Evolutionary conservation across 192 early-diverging fungal genomes (phyloP), one percentile per base, ranked within the genome.

Genomic region (Borealophlyctis nickersoniae): DNA sequence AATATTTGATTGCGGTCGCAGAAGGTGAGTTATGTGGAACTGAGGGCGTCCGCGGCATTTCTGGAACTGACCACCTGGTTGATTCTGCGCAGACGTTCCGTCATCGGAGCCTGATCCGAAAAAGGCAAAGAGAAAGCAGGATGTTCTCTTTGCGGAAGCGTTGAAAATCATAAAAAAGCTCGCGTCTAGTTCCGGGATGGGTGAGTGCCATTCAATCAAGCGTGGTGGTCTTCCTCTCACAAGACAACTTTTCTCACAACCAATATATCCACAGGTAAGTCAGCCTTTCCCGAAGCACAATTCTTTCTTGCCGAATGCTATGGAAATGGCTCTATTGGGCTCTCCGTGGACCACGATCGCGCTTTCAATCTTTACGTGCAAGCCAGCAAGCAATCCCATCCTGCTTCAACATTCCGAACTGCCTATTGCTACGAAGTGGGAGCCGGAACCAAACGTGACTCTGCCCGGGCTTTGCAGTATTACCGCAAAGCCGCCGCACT

Each of bases 351-450:
- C 70, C 85, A 91, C 67, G 90, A 91, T 57, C 89, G 88, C 65
- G 95, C 96, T 26, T 98, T 98, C 68, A 77, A 81, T 24, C 79
- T 91, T 27, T 98, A 98, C 69, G 79, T 92, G 50, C 91, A 94
- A 69, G 94, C 93, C 2, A 89, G 93, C 29, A 97, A 98, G 70
- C 89, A 91, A 58, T 87, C 84, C 72, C 95, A 98, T 69, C 87
- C 94, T 14, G 86, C 88, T 28, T 90, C 93, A 7, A 95, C 93
- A 24, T 98, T 96, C 73, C 88, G 95, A 62, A 88, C 90, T 1
- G 97, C 91, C 3, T 93, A 96, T 9, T 99, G 95, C 76, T 95
- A 97, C 74, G 97, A 99, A 70, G 75, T 90, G 26, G 95, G 94
- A 27, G 87, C 89, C n/a, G 97, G 97, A 36, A 94, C 92, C 16